A percentile compares a stretch with the other conserved stretches of the same genome.
Evolutionary conservation across 768 basidiomycete genomes (phyloP).

Genomic region (Lentinula detonsa): DNA sequence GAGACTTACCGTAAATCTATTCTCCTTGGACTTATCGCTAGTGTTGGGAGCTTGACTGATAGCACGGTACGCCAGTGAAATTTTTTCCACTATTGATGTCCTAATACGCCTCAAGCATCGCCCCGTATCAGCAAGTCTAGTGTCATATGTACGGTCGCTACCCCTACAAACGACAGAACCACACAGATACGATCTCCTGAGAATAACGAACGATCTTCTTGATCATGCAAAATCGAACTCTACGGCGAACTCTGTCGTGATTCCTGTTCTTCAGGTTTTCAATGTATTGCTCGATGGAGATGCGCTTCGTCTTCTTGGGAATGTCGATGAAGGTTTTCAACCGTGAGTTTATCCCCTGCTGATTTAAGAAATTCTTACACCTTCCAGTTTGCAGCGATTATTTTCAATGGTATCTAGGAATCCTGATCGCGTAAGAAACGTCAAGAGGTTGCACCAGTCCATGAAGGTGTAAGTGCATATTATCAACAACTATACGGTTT

Average conservation of each 20-base stretch:
- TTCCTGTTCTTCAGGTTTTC: conserved; percentile 79
- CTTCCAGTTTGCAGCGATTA: conserved; percentile 45
- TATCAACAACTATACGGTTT: conserved; percentile 7
- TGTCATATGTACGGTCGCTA: conserved; percentile 48
- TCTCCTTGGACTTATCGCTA: conserved; percentile 69
- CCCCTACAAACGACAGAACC: conserved; percentile 28
- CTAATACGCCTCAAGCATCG: conserved; percentile 48
- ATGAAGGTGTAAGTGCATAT: conserved; percentile 70
- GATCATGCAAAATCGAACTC: conserved; percentile 46
- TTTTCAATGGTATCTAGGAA: conserved; percentile 55
- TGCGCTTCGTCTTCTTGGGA: conserved; percentile 42
- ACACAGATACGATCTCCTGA: conserved; percentile 38
- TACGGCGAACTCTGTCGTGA: conserved; percentile 62
- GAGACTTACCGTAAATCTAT: conserved; percentile 54
- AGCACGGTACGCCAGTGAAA: conserved; percentile 59
- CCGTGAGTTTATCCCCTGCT: conserved; percentile 35
- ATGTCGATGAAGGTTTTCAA: conserved; percentile 38
- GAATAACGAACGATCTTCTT: conserved; percentile 56
- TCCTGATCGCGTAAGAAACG: conserved; percentile 66
- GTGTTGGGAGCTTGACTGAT: conserved; percentile 78
- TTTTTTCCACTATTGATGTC: conserved; percentile 8
- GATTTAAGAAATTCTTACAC: conserved; percentile 1
- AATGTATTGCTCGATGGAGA: conserved; percentile 69
- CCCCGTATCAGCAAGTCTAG: conserved; percentile 55
- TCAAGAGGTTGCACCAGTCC: conserved; percentile 73